Base-by-base conservation (phyloP, 345 rosid species). In the Draba incana region DNA sequence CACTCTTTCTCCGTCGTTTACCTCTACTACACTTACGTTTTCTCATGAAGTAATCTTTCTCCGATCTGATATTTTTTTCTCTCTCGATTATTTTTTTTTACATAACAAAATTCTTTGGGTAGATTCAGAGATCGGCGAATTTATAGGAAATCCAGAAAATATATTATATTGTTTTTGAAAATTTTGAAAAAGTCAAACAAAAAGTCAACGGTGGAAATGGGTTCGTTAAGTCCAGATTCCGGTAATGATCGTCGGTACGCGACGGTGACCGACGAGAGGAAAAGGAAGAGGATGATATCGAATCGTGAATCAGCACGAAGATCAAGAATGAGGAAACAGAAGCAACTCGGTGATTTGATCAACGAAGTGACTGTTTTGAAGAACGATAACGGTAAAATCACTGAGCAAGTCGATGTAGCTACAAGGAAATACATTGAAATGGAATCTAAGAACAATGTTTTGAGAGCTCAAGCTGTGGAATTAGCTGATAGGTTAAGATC, bases 1-100 rank as follows among this genome's bases (percentile, higher is more conserved):
- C 99, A 94, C 73, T 94, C 99, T 4, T 87, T 91, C 72, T 93
- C 98, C 10, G 96, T 93, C 72, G 96, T 87, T 8, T 93, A 87
- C 57, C 91, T 93, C 10, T 93, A 90, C 86, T 88, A 95, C 84
- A 85, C 92, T 31, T 90, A 90, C 81, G 98, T 84, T 35, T 85
- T 93, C 77, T 90, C 97, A 70, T 80, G 77, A 82, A 78, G 10
- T 66, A 46, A 51, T 45, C 53, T 4, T 64, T 68, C 46, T 41
- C 73, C 53, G 61, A 54, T 75, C 69, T 67, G 30, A 31, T 74
- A 55, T 50, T 38, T n/a, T 37, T 27, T 42, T 2, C 25, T 35
- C 15, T 13, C 43, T 30, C 33, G 35, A 16, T 3, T 10, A 6
- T 72, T 9, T n/a, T n/a, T n/a, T n/a, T n/a, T n/a, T 10, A 42